Percentiles rank a stretch among this genome's conserved stretches.
Evolutionary conservation across 768 basidiomycete species (phyloP).

Genomic region (Krasilnikovozyma curviuscula): DNA sequence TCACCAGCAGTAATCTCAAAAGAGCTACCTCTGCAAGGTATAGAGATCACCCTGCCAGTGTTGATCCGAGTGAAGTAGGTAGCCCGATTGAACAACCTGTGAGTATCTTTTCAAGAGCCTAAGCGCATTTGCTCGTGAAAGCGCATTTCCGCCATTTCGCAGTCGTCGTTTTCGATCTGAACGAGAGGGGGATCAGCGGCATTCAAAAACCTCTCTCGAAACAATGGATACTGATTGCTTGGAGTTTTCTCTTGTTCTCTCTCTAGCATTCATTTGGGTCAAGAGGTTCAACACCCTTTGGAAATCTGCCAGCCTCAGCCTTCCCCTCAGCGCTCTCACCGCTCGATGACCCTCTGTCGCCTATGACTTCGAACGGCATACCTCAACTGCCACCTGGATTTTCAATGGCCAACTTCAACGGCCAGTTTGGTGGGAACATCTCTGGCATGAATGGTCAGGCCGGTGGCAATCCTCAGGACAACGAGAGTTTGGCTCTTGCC

Average conservation of each 20-base stretch:
- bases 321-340: constrained; percentile 1
- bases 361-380: background rate
- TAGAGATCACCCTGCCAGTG: background rate
- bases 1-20: too few relatives aligned
- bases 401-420: background rate
- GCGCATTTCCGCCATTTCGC: background rate
- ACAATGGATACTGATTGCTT: background rate
- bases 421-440: background rate
- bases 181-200: background rate
- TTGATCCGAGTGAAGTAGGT: background rate
- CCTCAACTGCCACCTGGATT: constrained; percentile 3
- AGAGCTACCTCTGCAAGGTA: too few relatives aligned
- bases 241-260: background rate
- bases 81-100: background rate
- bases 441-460: background rate
- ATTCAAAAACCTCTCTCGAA: background rate
- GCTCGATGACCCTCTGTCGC: background rate
- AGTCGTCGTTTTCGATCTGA: too few relatives aligned
- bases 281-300: too few relatives aligned
- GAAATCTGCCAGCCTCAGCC: constrained; percentile 3
- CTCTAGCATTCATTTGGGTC: too few relatives aligned
- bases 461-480: background rate
- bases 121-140: background rate
- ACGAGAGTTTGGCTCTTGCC: constrained; percentile 8
- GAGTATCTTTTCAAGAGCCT: background rate